phyloP scores from a whole-genome alignment of 495 filamentous ascomycete species.

The Chlorociboria aeruginascens region DNA sequence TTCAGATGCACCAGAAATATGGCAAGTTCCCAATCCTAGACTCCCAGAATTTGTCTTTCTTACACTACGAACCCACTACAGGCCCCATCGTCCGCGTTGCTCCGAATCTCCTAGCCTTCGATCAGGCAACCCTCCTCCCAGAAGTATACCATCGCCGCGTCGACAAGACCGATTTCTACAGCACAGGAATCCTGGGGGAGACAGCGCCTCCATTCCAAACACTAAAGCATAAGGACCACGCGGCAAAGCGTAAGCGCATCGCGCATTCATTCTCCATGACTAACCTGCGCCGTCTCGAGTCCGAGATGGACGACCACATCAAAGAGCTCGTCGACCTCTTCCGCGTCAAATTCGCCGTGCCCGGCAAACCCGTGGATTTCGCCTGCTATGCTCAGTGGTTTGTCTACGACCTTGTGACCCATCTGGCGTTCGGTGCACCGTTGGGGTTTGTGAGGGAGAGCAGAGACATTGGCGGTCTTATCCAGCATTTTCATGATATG shows the following conservation, averaged over 20 bases:
- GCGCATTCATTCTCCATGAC: not conserved
- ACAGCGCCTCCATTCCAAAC: not conserved
- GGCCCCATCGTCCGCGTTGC: not conserved
- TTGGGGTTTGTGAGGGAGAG: too few relatives aligned
- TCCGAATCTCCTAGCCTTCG: not conserved
- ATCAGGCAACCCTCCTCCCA: not conserved
- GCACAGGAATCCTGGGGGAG: not conserved
- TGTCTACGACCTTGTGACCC: too few relatives aligned
- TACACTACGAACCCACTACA: not conserved
- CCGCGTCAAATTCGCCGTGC: too few relatives aligned
- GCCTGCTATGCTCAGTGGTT: too few relatives aligned
- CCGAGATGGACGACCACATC: too few relatives aligned
- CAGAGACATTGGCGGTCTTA: too few relatives aligned
- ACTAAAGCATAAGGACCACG: not conserved
- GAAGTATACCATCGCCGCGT: not conserved
- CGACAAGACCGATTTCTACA: not conserved
- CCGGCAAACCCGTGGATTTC: too few relatives aligned
- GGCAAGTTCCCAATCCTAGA: not conserved
- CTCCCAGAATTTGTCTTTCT: not conserved
- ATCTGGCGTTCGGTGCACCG: too few relatives aligned
- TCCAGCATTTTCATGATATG: too few relatives aligned
- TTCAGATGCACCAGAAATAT: not conserved
- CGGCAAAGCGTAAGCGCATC: not conserved
- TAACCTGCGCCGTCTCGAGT: too few relatives aligned
- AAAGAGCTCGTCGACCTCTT: too few relatives aligned